A percentile compares a stretch with the other conserved stretches of the same genome.
These are phyloP conservation scores for Kentomonas sorsogonicus DNA, from an alignment of 208 protist species.

Conservation along the genomic window DNA sequence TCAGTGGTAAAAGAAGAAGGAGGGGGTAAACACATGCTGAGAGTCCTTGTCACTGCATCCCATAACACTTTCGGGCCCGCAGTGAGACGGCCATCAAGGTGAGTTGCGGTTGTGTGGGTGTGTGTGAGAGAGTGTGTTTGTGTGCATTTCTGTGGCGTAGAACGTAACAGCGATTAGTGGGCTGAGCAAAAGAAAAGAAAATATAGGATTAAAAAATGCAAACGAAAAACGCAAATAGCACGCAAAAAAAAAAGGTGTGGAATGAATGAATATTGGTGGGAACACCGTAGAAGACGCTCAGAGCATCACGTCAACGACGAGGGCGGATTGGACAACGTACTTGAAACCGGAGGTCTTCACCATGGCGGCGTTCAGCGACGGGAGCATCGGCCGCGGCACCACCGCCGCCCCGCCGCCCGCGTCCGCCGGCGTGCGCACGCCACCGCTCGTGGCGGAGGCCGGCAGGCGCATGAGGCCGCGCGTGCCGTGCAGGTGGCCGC, in stretches of 20 bases:
- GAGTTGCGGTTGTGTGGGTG: too few relatives aligned
- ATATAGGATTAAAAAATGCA: background rate
- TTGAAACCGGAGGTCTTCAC: conserved; percentile 15
- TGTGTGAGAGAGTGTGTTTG: too few relatives aligned
- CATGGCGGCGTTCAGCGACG: conserved; percentile 54
- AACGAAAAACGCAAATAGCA: conserved; percentile 4
- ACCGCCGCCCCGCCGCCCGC: background rate
- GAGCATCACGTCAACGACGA: conserved; percentile 35
- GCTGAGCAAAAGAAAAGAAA: conserved; percentile 2
- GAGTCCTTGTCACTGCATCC: too few relatives aligned
- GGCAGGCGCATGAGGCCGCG: conserved; percentile 45
- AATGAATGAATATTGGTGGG: background rate
- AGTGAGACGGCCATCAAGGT: too few relatives aligned
- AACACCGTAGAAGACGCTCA: conserved; percentile 1
- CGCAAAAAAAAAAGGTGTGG: conserved; percentile 9
- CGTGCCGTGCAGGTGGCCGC: conserved; percentile 47
- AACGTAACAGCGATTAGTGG: too few relatives aligned
- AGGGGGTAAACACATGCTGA: too few relatives aligned
- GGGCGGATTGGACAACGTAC: conserved; percentile 20
- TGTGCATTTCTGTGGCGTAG: too few relatives aligned
- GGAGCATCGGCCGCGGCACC: conserved; percentile 24
- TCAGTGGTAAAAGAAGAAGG: too few relatives aligned
- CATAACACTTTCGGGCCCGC: too few relatives aligned
- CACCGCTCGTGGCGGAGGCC: conserved; percentile 10
- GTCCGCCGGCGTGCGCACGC: conserved; percentile 5